Conservation (phyloP, 148 eudicot genomes). For the Simmondsia chinensis region DNA sequence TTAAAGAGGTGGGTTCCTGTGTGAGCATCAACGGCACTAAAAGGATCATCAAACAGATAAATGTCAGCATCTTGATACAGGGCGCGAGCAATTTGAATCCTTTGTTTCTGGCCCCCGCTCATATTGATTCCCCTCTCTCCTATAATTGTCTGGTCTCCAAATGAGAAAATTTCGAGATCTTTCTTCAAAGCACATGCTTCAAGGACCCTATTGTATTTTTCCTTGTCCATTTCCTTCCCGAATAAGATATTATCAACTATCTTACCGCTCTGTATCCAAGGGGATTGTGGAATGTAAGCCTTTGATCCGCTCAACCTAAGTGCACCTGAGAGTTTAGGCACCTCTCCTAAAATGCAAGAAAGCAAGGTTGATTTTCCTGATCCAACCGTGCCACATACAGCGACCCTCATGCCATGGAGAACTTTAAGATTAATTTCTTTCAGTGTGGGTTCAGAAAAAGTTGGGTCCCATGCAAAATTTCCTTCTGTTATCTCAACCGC, state of each 20-base stretch:
- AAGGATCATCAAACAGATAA: slow-evolving; percentile 44
- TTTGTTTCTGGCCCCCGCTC: slow-evolving; percentile 50
- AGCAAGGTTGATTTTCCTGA: slow-evolving; percentile 49
- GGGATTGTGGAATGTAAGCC: slow-evolving; percentile 46
- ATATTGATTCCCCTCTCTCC: slow-evolving; percentile 46
- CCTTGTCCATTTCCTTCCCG: slow-evolving; percentile 32
- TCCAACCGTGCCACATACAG: slow-evolving; percentile 42
- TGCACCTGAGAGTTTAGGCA: slow-evolving; percentile 29
- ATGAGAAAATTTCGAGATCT: slow-evolving; percentile 35
- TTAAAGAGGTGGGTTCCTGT: slow-evolving; percentile 37
- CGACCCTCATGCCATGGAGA: slow-evolving; percentile 23
- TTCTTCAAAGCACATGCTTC: slow-evolving; percentile 38
- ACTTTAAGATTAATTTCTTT: slow-evolving; percentile 27
- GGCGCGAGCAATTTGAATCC: slow-evolving; percentile 41
- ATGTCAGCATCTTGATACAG: slow-evolving; percentile 42
- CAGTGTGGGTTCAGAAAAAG: slow-evolving; percentile 9
- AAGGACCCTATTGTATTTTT: slow-evolving; percentile 23
- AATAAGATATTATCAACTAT: slow-evolving; percentile 45
- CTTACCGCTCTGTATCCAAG: slow-evolving; percentile 52
- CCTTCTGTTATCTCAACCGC: slow-evolving; percentile 36
- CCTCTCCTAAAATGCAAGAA: slow-evolving; percentile 43
- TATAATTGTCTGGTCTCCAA: slow-evolving; percentile 34
- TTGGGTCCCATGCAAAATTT: slow-evolving; percentile 35
- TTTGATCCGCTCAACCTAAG: slow-evolving; percentile 30
- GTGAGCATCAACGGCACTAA: slow-evolving; percentile 49